These are phyloP conservation scores for Beauveria caledonica DNA, from an alignment of 2,329 filamentous ascomycete species.

Conservation along the genomic window DNA sequence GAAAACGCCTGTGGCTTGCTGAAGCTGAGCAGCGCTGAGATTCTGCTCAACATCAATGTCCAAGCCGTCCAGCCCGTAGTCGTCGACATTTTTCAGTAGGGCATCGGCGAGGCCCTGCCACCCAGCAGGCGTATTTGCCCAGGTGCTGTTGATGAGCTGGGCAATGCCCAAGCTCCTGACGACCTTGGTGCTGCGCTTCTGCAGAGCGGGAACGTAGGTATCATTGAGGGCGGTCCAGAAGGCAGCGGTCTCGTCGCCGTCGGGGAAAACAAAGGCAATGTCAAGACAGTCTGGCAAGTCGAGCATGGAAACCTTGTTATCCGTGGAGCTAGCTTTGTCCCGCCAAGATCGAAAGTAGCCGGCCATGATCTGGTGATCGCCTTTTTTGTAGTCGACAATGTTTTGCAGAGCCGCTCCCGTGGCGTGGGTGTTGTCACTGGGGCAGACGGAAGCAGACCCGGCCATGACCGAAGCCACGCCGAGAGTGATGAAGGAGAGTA, in stretches of 20 bases:
- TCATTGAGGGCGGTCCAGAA: background rate
- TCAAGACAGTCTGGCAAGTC: constrained; percentile 10
- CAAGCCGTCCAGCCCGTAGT: constrained; percentile 7
- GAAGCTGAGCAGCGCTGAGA: background rate
- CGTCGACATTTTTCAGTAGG: background rate
- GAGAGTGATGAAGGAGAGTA: background rate
- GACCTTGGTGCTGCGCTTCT: constrained; percentile 5
- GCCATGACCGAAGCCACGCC: constrained; percentile 1
- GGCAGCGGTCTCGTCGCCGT: background rate
- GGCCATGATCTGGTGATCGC: constrained; percentile 7
- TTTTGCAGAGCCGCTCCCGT: constrained; percentile 2
- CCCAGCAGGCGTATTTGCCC: background rate
- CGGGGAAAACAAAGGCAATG: constrained; percentile 10
- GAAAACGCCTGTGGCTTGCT: constrained; percentile 9
- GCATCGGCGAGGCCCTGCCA: background rate
- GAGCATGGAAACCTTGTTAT: constrained; percentile 6
- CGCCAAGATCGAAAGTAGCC: constrained; percentile 9
- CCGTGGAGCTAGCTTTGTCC: background rate
- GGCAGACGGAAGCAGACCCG: constrained; percentile 6
- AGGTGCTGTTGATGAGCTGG: background rate
- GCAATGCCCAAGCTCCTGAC: constrained; percentile 1
- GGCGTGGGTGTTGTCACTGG: constrained; percentile 4
- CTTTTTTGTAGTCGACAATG: constrained; percentile 9
- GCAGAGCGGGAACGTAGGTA: constrained; percentile 1
- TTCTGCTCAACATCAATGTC: constrained; percentile 9